A percentile compares a stretch with the other conserved stretches of the same genome.
These are phyloP conservation scores for Exserohilum rostratum DNA, from an alignment of 2,329 filamentous ascomycete genomes.

Conservation along the genomic window DNA sequence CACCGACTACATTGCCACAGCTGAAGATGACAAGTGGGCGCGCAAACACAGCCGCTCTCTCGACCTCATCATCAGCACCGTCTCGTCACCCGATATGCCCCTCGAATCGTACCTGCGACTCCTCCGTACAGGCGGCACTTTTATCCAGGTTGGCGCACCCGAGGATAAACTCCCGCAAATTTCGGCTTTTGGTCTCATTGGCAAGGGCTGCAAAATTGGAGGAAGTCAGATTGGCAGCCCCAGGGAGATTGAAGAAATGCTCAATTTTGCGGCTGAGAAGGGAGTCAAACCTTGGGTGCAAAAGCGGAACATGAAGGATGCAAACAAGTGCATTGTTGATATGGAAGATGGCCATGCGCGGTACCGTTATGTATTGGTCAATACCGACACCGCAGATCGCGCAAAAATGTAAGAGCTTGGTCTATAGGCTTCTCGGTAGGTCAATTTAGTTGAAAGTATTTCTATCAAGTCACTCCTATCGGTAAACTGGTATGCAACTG, in stretches of 20 bases:
- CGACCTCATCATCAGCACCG: conserved; percentile 66
- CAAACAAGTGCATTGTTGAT: conserved; percentile 63
- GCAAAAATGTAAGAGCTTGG: conserved; percentile 29
- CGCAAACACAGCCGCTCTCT: conserved; percentile 64
- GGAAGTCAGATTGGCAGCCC: conserved; percentile 60
- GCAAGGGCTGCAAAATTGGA: conserved; percentile 57
- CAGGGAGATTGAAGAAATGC: conserved; percentile 65
- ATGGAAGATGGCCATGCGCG: conserved; percentile 62
- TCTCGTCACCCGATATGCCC: conserved; percentile 66
- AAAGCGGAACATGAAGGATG: conserved; percentile 60
- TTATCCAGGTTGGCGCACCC: conserved; percentile 72
- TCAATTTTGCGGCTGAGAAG: conserved; percentile 64
- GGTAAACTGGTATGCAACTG: no score
- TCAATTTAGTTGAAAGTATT: no score
- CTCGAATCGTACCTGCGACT: conserved; percentile 66
- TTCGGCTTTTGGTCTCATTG: conserved; percentile 64
- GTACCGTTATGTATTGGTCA: conserved; percentile 49
- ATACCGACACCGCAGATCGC: conserved; percentile 31
- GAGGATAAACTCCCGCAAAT: conserved; percentile 63
- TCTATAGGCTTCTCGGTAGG: background rate
- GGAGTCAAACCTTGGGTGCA: conserved; percentile 68
- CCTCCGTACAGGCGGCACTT: conserved; percentile 64
- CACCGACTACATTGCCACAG: conserved; percentile 64
- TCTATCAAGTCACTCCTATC: no score
- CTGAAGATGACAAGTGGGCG: conserved; percentile 57